A percentile compares a stretch with the other conserved stretches of the same genome.
phyloP scores from a whole-genome alignment of 179 eudicot species.

The Amaranthus tricolor region DNA sequence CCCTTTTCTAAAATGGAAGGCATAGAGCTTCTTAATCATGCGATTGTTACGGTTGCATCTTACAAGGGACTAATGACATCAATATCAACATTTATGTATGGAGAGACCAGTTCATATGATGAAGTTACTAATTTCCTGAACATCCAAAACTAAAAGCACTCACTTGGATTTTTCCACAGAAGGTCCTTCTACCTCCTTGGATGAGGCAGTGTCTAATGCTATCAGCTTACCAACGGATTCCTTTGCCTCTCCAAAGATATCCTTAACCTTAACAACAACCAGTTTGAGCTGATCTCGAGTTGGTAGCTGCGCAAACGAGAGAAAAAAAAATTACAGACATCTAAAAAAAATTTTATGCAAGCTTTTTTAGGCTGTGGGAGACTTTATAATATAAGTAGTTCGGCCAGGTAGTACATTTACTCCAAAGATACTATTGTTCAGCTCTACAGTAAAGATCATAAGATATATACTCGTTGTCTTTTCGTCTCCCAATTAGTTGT shows the following conservation, averaged over 20 bases:
- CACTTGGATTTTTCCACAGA: conserved; percentile 51
- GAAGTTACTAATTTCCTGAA: background rate
- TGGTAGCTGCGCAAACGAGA: conserved; percentile 55
- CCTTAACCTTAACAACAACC: conserved; percentile 80
- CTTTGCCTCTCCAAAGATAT: conserved; percentile 79
- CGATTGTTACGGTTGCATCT: conserved; percentile 5
- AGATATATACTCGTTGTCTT: too few species aligned
- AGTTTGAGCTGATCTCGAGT: conserved; percentile 68
- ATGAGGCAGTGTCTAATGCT: conserved; percentile 37
- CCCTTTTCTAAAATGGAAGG: background rate
- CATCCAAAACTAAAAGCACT: conserved; percentile 19
- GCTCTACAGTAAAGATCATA: too few species aligned
- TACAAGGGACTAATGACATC: conserved; percentile 1
- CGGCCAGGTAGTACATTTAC: background rate
- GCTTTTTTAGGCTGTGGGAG: background rate
- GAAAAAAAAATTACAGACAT: too few species aligned
- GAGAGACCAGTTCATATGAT: background rate
- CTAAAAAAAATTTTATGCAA: too few species aligned
- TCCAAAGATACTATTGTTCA: background rate
- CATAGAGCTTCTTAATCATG: background rate
- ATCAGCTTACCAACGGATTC: conserved; percentile 84
- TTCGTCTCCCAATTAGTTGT: too few species aligned
- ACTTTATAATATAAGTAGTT: too few species aligned
- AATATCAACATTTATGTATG: conserved; percentile 3
- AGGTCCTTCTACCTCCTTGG: conserved; percentile 44